Conservation (phyloP, 2,329 filamentous ascomycete species). For the Metarhizium robertsii region DNA sequence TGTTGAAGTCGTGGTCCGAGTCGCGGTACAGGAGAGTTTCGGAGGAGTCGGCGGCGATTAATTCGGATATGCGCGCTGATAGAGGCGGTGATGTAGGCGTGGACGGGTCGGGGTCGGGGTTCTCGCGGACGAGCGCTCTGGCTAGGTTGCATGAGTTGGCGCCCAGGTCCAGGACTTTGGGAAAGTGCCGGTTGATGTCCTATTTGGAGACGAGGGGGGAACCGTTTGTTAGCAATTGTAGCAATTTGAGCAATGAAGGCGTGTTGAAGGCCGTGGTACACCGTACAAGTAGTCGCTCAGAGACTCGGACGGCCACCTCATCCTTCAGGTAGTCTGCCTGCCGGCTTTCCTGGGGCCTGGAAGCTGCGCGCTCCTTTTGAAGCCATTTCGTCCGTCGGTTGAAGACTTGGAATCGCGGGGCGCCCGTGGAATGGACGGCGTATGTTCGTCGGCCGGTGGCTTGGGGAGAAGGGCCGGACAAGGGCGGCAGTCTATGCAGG, state of each 20-base stretch:
- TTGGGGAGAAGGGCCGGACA: constrained; percentile 9
- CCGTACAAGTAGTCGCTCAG: constrained; percentile 70
- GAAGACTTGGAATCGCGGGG: constrained; percentile 81
- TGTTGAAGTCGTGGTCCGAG: constrained; percentile 63
- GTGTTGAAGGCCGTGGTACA: constrained; percentile 1
- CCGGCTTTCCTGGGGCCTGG: constrained; percentile 60
- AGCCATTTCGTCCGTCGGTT: constrained; percentile 79
- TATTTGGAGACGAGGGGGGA: constrained; percentile 21
- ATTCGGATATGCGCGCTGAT: constrained; percentile 58
- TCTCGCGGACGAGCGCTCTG: constrained; percentile 62
- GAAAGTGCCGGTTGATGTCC: constrained; percentile 89
- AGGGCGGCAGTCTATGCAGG: constrained; percentile 14
- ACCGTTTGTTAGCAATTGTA: neutral
- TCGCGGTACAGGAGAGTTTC: constrained; percentile 72
- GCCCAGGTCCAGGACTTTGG: constrained; percentile 79
- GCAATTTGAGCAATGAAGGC: neutral
- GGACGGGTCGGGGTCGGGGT: constrained; percentile 52
- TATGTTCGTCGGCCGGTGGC: constrained; percentile 44
- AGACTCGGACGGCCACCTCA: constrained; percentile 76
- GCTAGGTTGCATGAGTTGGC: constrained; percentile 95
- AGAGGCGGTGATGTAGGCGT: constrained; percentile 56
- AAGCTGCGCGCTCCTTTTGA: constrained; percentile 80
- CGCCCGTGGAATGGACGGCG: constrained; percentile 68
- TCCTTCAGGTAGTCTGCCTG: constrained; percentile 89
- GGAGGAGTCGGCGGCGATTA: constrained; percentile 79